These are phyloP conservation scores for Aspergillus flavus DNA, from an alignment of 2,329 filamentous ascomycete species.

Conservation along the genomic window DNA sequence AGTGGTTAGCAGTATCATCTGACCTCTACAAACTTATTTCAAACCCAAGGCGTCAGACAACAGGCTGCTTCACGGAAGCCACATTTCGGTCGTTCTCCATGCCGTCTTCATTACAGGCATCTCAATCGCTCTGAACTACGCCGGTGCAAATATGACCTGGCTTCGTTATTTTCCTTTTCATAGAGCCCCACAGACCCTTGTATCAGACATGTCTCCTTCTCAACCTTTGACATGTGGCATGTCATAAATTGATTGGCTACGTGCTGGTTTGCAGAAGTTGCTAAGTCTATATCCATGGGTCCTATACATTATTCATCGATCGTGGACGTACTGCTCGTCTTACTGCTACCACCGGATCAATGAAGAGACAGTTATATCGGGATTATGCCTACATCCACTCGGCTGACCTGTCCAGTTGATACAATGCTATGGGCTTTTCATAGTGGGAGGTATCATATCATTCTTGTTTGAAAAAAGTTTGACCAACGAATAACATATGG, in stretches of 20 bases:
- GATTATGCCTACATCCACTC: not conserved
- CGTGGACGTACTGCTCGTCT: not conserved
- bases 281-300: not conserved
- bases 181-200: not conserved
- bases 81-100: slow-evolving; percentile 52
- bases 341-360: not conserved
- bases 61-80: slow-evolving; percentile 48
- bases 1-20: slow-evolving; percentile 47
- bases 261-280: not conserved
- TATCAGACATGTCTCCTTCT: not conserved
- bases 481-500: not conserved
- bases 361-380: not conserved
- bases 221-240: not conserved
- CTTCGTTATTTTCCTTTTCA: not conserved
- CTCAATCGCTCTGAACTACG: slow-evolving; percentile 52
- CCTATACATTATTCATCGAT: not conserved
- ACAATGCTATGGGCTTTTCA: not conserved
- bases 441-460: not conserved
- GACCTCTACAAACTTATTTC: slow-evolving; percentile 56
- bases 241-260: not conserved
- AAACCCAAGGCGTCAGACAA: slow-evolving; percentile 49
- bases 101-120: slow-evolving; percentile 53
- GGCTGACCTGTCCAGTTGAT: not conserved
- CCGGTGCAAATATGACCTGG: slow-evolving; percentile 53
- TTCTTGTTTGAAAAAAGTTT: not conserved